These are phyloP conservation scores for Nitzschia putrida DNA, from an alignment of 108 stramenopile genomes.

Conservation along the genomic window DNA sequence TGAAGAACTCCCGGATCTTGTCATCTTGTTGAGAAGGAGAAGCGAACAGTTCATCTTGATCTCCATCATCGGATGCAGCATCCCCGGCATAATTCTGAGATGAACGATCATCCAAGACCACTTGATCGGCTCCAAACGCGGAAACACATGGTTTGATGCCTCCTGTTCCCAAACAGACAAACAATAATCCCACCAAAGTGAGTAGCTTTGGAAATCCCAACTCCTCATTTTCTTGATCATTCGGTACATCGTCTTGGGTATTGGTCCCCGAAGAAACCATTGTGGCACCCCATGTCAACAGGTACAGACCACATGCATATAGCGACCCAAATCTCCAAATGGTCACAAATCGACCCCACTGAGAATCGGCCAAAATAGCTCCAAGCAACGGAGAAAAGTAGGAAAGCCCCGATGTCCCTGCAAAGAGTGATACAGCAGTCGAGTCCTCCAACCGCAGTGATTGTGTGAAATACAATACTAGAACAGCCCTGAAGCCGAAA, in stretches of 20 bases:
- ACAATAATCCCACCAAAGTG: constrained; percentile 50
- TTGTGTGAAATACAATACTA: constrained; percentile 57
- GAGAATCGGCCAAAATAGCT: constrained; percentile 55
- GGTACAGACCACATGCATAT: constrained; percentile 48
- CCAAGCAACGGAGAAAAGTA: constrained; percentile 61
- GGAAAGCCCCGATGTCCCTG: constrained; percentile 37
- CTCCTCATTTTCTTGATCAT: background rate
- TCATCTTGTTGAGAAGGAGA: constrained; percentile 19
- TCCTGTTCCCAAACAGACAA: constrained; percentile 67
- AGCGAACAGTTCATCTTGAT: background rate
- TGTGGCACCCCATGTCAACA: constrained; percentile 43
- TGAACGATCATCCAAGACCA: constrained; percentile 10
- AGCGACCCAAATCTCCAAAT: constrained; percentile 51
- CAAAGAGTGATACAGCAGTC: constrained; percentile 41
- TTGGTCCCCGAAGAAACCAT: background rate
- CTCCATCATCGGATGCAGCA: background rate
- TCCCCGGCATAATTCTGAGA: background rate
- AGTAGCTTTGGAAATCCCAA: constrained; percentile 13
- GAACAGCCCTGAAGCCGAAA: constrained; percentile 62
- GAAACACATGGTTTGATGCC: constrained; percentile 81
- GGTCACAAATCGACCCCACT: constrained; percentile 57
- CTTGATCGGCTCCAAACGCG: constrained; percentile 73
- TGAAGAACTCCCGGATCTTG: constrained; percentile 53
- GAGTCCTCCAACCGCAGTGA: constrained; percentile 44
- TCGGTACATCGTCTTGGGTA: background rate